These are phyloP conservation scores for Urochloa ruziziensis DNA, from an alignment of 176 grass and related monocot genomes.

Conservation along the genomic window DNA sequence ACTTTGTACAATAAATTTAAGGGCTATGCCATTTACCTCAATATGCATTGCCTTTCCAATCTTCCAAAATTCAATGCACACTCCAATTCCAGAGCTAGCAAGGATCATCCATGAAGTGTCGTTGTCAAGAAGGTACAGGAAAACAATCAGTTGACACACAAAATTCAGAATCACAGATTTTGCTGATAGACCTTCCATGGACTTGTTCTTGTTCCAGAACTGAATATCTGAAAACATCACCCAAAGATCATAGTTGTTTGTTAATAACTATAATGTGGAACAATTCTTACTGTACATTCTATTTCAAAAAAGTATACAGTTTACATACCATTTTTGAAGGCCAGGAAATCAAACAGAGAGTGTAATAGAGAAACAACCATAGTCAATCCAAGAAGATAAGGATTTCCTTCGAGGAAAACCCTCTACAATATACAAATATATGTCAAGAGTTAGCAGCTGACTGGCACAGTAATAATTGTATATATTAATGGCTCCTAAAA, in stretches of 20 bases:
- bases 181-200: constrained; percentile 97
- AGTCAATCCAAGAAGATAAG: constrained; percentile 79
- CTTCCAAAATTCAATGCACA: constrained; percentile 99
- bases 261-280: neutral
- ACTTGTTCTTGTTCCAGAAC: constrained; percentile 99
- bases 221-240: constrained; percentile 79
- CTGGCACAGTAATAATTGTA: neutral
- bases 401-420: constrained; percentile 98
- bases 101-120: constrained; percentile 99
- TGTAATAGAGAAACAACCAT: constrained; percentile 88
- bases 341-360: constrained; percentile 97
- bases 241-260: neutral
- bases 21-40: constrained; percentile 49
- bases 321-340: constrained; percentile 94
- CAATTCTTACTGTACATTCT: constrained; percentile 10
- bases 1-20: neutral
- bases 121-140: constrained; percentile 96
- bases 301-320: neutral
- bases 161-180: constrained; percentile 99
- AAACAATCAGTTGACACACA: constrained; percentile 85
- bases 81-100: constrained; percentile 85
- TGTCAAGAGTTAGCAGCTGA: constrained; percentile 18
- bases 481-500: neutral
- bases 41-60: constrained; percentile 99
- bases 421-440: constrained; percentile 52